Evolutionary conservation across 345 rosid species (phyloP).

Genomic region (Dipteronia sinensis): DNA sequence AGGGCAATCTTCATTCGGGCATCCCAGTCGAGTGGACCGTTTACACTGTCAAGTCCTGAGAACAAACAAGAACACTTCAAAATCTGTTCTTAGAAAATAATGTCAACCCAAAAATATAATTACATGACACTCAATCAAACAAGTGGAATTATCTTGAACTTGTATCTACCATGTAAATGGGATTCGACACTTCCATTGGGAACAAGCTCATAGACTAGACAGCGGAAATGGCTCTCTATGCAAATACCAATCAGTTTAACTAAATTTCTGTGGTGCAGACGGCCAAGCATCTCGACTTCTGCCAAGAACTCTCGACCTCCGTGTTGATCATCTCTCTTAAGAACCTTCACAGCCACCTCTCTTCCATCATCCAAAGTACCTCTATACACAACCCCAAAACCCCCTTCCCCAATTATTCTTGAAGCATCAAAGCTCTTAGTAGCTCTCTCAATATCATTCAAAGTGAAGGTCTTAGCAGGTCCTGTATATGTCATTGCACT

Average conservation of each 20-base stretch:
- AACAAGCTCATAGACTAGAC: conserved; percentile 72
- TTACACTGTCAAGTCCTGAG: conserved; percentile 55
- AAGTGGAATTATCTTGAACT: background rate
- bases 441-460: conserved; percentile 52
- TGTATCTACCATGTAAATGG: conserved; percentile 58
- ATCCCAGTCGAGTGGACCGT: conserved; percentile 62
- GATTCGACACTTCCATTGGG: conserved; percentile 76
- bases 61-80: conserved; percentile 17
- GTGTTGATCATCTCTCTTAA: conserved; percentile 61
- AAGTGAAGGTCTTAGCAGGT: conserved; percentile 51
- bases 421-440: conserved; percentile 52
- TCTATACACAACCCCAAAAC: conserved; percentile 67
- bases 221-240: conserved; percentile 45
- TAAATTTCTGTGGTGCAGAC: conserved; percentile 75
- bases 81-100: background rate
- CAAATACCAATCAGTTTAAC: conserved; percentile 68
- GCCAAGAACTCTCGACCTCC: conserved; percentile 72
- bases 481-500: conserved; percentile 51
- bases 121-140: background rate
- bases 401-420: conserved; percentile 71
- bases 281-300: conserved; percentile 82
- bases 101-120: background rate
- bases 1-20: conserved; percentile 76
- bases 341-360: conserved; percentile 74
- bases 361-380: conserved; percentile 56